Evolutionary conservation across 371 early-diverging fungal genomes (phyloP), one percentile per base, ranked within the genome.

Genomic region (Rhizopus delemar): DNA sequence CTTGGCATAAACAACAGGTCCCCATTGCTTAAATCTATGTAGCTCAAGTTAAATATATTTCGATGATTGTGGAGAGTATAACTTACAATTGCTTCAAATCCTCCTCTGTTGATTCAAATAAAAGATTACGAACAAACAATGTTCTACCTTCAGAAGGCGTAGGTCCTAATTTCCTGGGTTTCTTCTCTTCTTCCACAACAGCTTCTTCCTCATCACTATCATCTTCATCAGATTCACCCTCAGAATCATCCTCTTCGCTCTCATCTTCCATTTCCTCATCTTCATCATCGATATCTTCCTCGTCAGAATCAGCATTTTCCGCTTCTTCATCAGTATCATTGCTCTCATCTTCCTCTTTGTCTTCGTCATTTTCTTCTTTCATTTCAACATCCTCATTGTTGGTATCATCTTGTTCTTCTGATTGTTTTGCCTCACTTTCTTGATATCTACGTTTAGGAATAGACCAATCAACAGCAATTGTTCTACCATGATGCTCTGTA

Each of bases 71-170:
- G 2, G 4, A 2, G 29, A 3, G 28, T 45, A 41, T 8, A 59
- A 84, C 85, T 77, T 78, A 86, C 87, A 84, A 69, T 56, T 86
- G 85, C 58, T 79, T 75, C 11, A 97, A 80, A 50, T 87, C 91
- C 43, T 90, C 89, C 66, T 95, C 90, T 8, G 87, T 89, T 1
- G 93, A 86, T 35, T 95, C 96, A 63, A 94, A 97, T 33, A 90
- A 80, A 51, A 97, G 68, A 70, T 97, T 97, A 48, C 96, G 86
- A 35, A 97, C 80, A 71, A 97, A 97, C 33, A 97, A 80, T 3
- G 97, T 97, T 56, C 86, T 84, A 29, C 88, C 90, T 50, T 84
- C 86, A 32, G 78, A 71, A 43, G 76, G 67, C 2, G 74, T 68
- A 9, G 84, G 84, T 16, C 62, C 63, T 34, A 68, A 41, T 15